Base-by-base conservation (phyloP, 495 filamentous ascomycete genomes). In the Xylaria intraflava region DNA sequence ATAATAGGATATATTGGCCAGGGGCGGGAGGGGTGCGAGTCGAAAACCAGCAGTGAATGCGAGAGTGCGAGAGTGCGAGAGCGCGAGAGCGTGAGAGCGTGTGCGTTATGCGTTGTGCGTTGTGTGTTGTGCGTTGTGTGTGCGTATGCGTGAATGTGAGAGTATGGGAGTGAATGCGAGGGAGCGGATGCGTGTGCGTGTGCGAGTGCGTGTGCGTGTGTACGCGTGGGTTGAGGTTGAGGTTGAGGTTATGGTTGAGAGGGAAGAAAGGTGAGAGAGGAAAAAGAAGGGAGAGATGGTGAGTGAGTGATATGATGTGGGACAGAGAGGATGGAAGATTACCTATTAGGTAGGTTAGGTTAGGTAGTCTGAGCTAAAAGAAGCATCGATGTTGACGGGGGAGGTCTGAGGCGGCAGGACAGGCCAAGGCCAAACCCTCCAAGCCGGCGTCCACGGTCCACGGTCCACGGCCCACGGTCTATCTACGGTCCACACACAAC, bases 381-480 rank as follows among this genome's bases (percentile, higher is more conserved):
- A 55, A 55, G 52, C 52, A 62, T 60, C 64, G 52, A 64, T 46
- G 58, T 60, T 30, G 58, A 62, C 61, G 51, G 63, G 64, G 61
- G 64, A 66, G 56, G 56, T 66, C 60, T 61, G 64, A 66, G 61
- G 60, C 63, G 58, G 64, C 64, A 61, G 64, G 61, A 66, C 64
- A 64, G 55, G 51, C 40, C 51, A 45, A 46, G 55, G 51, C 40
- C 51, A 45, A 46, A 38, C 60, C 58, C 61, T 57, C 59, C 56
- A 57, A 66, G 62, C 60, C 64, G 64, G 61, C 57, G 58, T 51
- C 58, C 58, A 64, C 50, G 57, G 54, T 54, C 59, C 56, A 65
- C 55, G 61, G 51, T 55, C 62, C 61, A 65, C 33, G 52, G 52
- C 47, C 52, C 45, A 55, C 44, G 44, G 45, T 43, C 51, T 54